Conservation (phyloP, 2,329 filamentous ascomycete species). For the Conoideocrella luteorostrata region DNA sequence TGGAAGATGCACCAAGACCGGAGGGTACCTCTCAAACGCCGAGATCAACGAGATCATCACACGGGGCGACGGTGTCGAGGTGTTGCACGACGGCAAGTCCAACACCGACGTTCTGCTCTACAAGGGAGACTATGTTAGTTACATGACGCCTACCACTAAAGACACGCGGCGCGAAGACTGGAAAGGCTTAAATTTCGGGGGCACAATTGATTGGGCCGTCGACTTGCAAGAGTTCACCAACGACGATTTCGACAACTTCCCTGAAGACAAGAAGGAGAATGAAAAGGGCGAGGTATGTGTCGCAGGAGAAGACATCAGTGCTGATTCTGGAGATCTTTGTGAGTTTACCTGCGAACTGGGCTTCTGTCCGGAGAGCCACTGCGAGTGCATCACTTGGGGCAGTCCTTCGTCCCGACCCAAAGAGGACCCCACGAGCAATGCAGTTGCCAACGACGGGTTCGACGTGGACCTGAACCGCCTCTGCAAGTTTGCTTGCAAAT, state of each 20-base stretch:
- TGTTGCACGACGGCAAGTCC: background rate
- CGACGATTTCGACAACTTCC: background rate
- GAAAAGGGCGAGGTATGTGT: too few species aligned
- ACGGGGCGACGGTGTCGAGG: background rate
- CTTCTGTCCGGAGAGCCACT: background rate
- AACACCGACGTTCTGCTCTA: background rate
- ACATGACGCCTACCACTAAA: constrained; percentile 1
- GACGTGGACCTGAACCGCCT: constrained; percentile 3
- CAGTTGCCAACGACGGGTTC: background rate
- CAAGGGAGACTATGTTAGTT: background rate
- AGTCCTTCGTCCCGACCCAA: background rate
- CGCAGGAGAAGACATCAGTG: too few species aligned
- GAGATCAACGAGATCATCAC: constrained; percentile 16
- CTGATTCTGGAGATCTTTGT: background rate
- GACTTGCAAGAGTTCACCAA: constrained; percentile 4
- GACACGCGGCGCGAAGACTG: background rate
- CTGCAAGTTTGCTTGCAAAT: constrained; percentile 3
- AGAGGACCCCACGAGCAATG: too few species aligned
- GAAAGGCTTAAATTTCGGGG: constrained; percentile 3
- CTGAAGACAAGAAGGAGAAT: too few species aligned
- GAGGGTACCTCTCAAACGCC: constrained; percentile 19
- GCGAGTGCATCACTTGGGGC: background rate
- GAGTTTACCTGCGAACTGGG: background rate
- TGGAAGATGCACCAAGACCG: constrained; percentile 19
- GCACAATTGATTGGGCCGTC: constrained; percentile 6